A percentile compares a stretch with the other conserved stretches of the same genome.
These are phyloP conservation scores for Trichoderma afroharzianum DNA, from an alignment of 2,329 filamentous ascomycete species.

Conservation along the genomic window DNA sequence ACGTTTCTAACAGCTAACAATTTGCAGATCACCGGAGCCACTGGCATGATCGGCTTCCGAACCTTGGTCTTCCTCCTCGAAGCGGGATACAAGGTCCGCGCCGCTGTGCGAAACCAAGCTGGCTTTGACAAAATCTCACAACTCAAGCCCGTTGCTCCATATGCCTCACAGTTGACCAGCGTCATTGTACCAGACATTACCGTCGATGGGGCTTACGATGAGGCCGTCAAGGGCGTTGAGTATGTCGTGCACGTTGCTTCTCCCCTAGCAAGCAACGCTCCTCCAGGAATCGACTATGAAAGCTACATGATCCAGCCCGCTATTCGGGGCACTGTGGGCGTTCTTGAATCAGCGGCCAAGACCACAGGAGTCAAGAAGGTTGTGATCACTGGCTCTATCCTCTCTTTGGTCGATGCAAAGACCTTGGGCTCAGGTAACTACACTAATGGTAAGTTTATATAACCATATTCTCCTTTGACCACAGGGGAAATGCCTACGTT, in stretches of 20 bases:
- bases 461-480: neutral
- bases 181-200: slow-evolving; percentile 37
- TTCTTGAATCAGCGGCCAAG: slow-evolving; percentile 37
- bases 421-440: neutral
- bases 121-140: slow-evolving; percentile 20
- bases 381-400: slow-evolving; percentile 41
- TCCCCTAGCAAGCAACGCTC: slow-evolving; percentile 18
- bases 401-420: slow-evolving; percentile 19
- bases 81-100: slow-evolving; percentile 28
- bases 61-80: slow-evolving; percentile 26
- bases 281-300: slow-evolving; percentile 16
- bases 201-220: slow-evolving; percentile 36
- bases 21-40: slow-evolving; percentile 27
- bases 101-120: slow-evolving; percentile 27
- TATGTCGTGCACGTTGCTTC: slow-evolving; percentile 35
- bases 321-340: slow-evolving; percentile 34
- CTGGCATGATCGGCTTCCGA: slow-evolving; percentile 31
- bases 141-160: slow-evolving; percentile 8
- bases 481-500: neutral
- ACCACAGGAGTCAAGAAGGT: slow-evolving; percentile 34
- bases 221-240: slow-evolving; percentile 33
- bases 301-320: slow-evolving; percentile 31
- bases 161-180: slow-evolving; percentile 23
- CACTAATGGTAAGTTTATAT: slow-evolving; percentile 3
- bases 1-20: neutral